These are phyloP conservation scores for Spergularia azorica DNA, from an alignment of 179 eudicot species.

Conservation along the genomic window DNA sequence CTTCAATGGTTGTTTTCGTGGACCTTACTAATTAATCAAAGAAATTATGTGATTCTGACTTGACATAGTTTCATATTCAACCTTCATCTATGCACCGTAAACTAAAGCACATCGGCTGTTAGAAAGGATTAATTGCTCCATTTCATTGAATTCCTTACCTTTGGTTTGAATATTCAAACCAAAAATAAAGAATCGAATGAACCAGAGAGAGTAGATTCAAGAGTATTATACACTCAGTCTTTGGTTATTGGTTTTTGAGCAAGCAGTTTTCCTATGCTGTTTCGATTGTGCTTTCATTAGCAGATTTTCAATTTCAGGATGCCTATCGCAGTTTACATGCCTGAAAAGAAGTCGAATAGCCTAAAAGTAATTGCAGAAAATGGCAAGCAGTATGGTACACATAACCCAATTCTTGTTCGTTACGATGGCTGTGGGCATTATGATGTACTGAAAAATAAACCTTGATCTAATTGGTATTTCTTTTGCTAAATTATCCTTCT, in stretches of 20 bases:
- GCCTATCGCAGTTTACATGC: conserved; percentile 74
- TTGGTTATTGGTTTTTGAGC: too few relatives aligned
- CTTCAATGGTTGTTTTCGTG: not conserved
- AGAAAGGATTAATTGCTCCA: not conserved
- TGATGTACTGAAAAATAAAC: conserved; percentile 49
- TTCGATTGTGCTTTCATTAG: not conserved
- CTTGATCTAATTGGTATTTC: conserved; percentile 39
- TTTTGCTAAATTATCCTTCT: not conserved
- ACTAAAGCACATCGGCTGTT: not conserved
- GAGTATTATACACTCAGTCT: too few relatives aligned
- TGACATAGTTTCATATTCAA: not conserved
- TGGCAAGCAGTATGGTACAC: conserved; percentile 70
- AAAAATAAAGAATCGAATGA: too few relatives aligned
- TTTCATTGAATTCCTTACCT: too few relatives aligned
- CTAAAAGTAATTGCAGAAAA: conserved; percentile 66
- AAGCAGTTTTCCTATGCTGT: not conserved
- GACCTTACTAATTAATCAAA: not conserved
- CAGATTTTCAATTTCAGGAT: conserved; percentile 42
- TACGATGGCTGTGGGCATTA: conserved; percentile 83
- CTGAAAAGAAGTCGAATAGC: conserved; percentile 46
- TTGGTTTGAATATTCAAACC: too few relatives aligned
- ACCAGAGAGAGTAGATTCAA: too few relatives aligned
- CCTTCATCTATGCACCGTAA: not conserved
- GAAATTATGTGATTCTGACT: not conserved
- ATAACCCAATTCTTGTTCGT: conserved; percentile 59